These are phyloP conservation scores for Alternaria dauci DNA, from an alignment of 2,329 filamentous ascomycete genomes.

Conservation along the genomic window DNA sequence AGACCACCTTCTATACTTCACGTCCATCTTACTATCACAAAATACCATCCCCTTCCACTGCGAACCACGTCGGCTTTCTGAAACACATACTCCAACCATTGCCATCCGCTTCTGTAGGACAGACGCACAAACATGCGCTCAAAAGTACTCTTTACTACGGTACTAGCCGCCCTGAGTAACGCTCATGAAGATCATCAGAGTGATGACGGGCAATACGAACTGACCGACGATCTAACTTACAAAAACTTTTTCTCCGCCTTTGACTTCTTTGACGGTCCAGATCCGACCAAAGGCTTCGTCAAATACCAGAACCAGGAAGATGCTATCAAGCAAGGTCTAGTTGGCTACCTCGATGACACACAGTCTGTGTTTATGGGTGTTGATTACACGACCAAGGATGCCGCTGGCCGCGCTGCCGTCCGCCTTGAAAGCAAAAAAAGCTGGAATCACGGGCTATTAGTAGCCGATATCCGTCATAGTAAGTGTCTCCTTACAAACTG, in stretches of 20 bases:
- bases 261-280: slow-evolving; percentile 38
- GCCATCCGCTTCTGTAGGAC: neutral
- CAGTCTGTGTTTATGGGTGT: slow-evolving; percentile 52
- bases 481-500: neutral
- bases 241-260: slow-evolving; percentile 47
- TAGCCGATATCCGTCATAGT: slow-evolving; percentile 47
- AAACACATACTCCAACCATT: neutral
- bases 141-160: neutral
- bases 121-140: slow-evolving; percentile 6
- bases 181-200: slow-evolving; percentile 4
- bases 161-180: slow-evolving; percentile 21
- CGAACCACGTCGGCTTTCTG: neutral
- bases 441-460: slow-evolving; percentile 43
- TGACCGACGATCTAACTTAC: slow-evolving; percentile 40
- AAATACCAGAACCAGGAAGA: slow-evolving; percentile 33
- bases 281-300: slow-evolving; percentile 45
- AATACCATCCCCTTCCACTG: neutral
- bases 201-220: slow-evolving; percentile 23
- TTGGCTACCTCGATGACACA: slow-evolving; percentile 32
- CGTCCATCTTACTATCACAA: neutral
- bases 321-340: slow-evolving; percentile 22
- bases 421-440: slow-evolving; percentile 43
- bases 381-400: slow-evolving; percentile 47
- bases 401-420: slow-evolving; percentile 40
- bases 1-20: neutral